Evolutionary conservation across 2,329 filamentous ascomycete species (phyloP).

Genomic region (Fusarium secorum): DNA sequence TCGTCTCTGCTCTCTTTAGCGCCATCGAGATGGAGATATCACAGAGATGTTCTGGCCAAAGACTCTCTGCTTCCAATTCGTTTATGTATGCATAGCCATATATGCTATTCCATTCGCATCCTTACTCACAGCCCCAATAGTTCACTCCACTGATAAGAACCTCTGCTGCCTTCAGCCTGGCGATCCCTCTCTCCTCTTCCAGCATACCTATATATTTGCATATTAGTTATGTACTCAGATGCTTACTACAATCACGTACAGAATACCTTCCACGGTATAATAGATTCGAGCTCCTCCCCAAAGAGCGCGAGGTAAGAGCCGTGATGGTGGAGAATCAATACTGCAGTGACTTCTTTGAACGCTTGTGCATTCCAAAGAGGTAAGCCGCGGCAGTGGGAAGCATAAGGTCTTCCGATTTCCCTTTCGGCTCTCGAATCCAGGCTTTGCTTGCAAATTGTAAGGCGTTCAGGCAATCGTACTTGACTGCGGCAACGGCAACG

Average conservation of each 20-base stretch:
- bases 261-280: neutral
- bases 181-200: neutral
- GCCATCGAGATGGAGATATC: neutral
- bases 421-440: fast-evolving
- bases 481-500: fast-evolving
- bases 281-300: fast-evolving
- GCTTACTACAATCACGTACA: no score
- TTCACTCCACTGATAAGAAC: neutral
- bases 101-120: neutral
- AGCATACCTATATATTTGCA: neutral
- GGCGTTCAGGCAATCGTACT: neutral
- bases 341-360: fast-evolving
- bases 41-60: neutral
- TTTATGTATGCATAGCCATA: neutral
- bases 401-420: fast-evolving
- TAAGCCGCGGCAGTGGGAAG: fast-evolving
- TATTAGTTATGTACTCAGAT: no score
- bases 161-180: neutral
- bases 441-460: fast-evolving
- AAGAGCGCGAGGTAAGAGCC: fast-evolving
- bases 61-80: neutral
- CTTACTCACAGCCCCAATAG: fast-evolving
- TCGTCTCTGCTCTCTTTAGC: neutral
- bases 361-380: fast-evolving
- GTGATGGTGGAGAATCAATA: fast-evolving